Evolutionary conservation across 768 basidiomycete species (phyloP).

Genomic region (Russula brevipes): DNA sequence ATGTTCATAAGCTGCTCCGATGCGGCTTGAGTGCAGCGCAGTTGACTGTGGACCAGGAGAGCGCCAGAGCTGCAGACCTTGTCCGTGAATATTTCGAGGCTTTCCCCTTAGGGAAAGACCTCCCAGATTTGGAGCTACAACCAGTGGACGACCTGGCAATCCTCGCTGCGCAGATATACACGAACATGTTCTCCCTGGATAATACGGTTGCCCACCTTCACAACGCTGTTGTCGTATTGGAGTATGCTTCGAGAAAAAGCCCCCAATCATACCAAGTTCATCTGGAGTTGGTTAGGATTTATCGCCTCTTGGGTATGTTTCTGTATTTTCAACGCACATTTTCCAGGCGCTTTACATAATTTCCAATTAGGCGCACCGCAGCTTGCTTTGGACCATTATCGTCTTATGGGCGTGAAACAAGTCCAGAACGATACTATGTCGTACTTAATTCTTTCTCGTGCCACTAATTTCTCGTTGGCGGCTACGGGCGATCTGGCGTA

Average conservation of each 20-base stretch:
- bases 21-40: slow-evolving; percentile 47
- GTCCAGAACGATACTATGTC: slow-evolving; percentile 88
- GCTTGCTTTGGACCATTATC: slow-evolving; percentile 73
- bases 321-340: slow-evolving; percentile 9
- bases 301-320: slow-evolving; percentile 66
- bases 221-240: slow-evolving; percentile 60
- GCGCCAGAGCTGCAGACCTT: slow-evolving; percentile 46
- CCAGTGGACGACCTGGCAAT: slow-evolving; percentile 82
- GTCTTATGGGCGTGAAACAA: slow-evolving; percentile 71
- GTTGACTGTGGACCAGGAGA: slow-evolving; percentile 54
- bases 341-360: background rate
- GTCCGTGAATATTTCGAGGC: slow-evolving; percentile 59
- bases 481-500: slow-evolving; percentile 71
- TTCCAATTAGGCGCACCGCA: slow-evolving; percentile 57
- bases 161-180: slow-evolving; percentile 61
- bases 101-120: slow-evolving; percentile 57
- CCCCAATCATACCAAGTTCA: slow-evolving; percentile 76
- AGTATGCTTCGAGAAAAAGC: slow-evolving; percentile 67
- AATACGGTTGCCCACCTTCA: slow-evolving; percentile 54
- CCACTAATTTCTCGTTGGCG: slow-evolving; percentile 73
- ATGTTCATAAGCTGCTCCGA: slow-evolving; percentile 69
- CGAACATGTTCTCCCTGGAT: slow-evolving; percentile 57
- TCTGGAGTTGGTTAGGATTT: slow-evolving; percentile 72
- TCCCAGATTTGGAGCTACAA: slow-evolving; percentile 76
- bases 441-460: slow-evolving; percentile 72